phyloP scores from a whole-genome alignment of 192 early-diverging fungal species.

The Linnemannia schmuckeri region DNA sequence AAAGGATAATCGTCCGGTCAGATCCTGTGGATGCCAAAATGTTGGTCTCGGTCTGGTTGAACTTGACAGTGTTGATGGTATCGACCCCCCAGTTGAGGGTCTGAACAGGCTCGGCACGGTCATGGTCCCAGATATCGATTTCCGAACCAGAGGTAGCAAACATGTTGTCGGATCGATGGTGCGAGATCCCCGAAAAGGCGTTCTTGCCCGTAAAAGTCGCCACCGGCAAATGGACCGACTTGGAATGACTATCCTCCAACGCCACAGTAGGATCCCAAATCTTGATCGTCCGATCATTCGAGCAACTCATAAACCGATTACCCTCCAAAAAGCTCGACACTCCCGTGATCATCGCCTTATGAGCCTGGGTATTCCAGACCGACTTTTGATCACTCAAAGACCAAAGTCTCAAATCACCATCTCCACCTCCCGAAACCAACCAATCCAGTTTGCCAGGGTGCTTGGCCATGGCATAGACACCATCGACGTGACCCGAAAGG shows the following conservation, averaged over 20 bases:
- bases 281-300: constrained; percentile 94
- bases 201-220: constrained; percentile 85
- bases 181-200: constrained; percentile 89
- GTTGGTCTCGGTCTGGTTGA: constrained; percentile 97
- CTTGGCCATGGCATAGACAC: constrained; percentile 95
- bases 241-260: constrained; percentile 6
- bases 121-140: constrained; percentile 96
- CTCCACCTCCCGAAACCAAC: constrained; percentile 91
- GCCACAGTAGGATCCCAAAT: constrained; percentile 83
- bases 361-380: constrained; percentile 81
- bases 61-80: constrained; percentile 92
- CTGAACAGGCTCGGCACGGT: constrained; percentile 84
- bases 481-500: constrained; percentile 93
- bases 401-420: constrained; percentile 97
- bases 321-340: constrained; percentile 77
- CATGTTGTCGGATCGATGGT: constrained; percentile 84
- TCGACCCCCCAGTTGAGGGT: constrained; percentile 94
- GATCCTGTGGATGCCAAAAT: constrained; percentile 94
- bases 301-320: constrained; percentile 88
- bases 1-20: constrained; percentile 94
- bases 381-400: constrained; percentile 82
- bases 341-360: constrained; percentile 91
- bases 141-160: constrained; percentile 93
- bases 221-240: constrained; percentile 56
- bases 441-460: constrained; percentile 89